Percentiles rank a stretch among this genome's conserved stretches.
phyloP scores from a whole-genome alignment of 352 stramenopile genomes.

The Peronospora destructor region DNA sequence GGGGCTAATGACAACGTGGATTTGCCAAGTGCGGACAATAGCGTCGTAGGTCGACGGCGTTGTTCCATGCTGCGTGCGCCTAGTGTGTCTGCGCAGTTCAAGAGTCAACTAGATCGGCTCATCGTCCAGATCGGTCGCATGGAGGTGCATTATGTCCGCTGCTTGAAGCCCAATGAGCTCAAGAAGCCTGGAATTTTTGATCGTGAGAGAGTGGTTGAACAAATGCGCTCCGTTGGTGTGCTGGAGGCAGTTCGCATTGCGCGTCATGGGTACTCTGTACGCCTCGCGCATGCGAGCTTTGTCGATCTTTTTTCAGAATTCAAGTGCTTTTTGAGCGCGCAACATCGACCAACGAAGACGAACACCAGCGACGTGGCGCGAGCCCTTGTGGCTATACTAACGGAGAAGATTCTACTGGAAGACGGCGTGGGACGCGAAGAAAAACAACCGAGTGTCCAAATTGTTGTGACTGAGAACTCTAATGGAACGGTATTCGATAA shows the following conservation, averaged over 20 bases:
- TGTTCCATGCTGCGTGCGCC: slow-evolving; percentile 55
- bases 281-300: slow-evolving; percentile 91
- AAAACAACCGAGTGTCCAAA: slow-evolving; percentile 10
- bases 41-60: slow-evolving; percentile 20
- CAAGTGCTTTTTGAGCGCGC: slow-evolving; percentile 27
- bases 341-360: slow-evolving; percentile 17
- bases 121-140: slow-evolving; percentile 92
- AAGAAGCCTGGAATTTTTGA: slow-evolving; percentile 62
- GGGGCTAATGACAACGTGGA: slow-evolving; percentile 47
- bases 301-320: slow-evolving; percentile 67
- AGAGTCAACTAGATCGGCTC: slow-evolving; percentile 89
- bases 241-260: slow-evolving; percentile 93
- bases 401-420: slow-evolving; percentile 32
- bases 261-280: slow-evolving; percentile 92
- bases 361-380: slow-evolving; percentile 30
- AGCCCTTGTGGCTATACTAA: slow-evolving; percentile 27
- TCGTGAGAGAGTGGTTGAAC: slow-evolving; percentile 90
- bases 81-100: slow-evolving; percentile 89
- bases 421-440: slow-evolving; percentile 18
- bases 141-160: slow-evolving; percentile 97
- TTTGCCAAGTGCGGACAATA: slow-evolving; percentile 17
- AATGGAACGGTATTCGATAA: slow-evolving; percentile 21
- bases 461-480: slow-evolving; percentile 11
- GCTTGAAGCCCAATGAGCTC: slow-evolving; percentile 97
- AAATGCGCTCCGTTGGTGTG: slow-evolving; percentile 95